Conservation (phyloP, 2,329 filamentous ascomycete genomes). For the Exophiala spinifera region DNA sequence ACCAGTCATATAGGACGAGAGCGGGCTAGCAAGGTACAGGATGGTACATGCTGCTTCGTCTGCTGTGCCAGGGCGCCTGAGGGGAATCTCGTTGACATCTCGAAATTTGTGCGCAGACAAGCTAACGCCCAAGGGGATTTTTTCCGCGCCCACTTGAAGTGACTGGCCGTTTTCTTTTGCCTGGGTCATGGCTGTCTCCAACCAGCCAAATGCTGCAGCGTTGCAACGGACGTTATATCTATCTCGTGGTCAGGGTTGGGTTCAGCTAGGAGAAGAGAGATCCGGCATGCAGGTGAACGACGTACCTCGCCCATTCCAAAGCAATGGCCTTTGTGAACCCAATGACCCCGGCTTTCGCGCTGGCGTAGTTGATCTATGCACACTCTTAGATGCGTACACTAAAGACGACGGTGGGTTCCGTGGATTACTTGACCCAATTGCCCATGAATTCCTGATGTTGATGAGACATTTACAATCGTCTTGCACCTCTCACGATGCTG, state of each 20-base stretch:
- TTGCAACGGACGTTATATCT: neutral
- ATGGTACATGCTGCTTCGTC: neutral
- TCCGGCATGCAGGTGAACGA: too few relatives aligned
- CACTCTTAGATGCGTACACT: neutral
- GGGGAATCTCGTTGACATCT: neutral
- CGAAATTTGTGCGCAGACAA: neutral
- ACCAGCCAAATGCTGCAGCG: neutral
- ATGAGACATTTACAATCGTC: neutral
- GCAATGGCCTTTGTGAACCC: neutral
- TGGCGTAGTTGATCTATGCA: neutral
- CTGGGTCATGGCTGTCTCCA: neutral
- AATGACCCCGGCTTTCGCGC: neutral
- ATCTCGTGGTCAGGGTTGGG: neutral
- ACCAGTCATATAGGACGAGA: neutral
- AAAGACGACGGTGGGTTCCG: neutral
- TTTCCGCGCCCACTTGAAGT: neutral
- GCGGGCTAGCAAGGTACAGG: neutral
- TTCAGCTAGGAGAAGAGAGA: neutral
- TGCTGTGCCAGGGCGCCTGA: neutral
- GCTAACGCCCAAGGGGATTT: neutral
- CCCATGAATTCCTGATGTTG: neutral
- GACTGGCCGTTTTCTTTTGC: neutral
- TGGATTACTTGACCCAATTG: neutral
- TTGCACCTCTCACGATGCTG: neutral
- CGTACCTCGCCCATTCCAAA: neutral